Percentiles rank a stretch among this genome's conserved stretches.
Conservation (phyloP, 768 basidiomycete genomes). For the Suillus subaureus region DNA sequence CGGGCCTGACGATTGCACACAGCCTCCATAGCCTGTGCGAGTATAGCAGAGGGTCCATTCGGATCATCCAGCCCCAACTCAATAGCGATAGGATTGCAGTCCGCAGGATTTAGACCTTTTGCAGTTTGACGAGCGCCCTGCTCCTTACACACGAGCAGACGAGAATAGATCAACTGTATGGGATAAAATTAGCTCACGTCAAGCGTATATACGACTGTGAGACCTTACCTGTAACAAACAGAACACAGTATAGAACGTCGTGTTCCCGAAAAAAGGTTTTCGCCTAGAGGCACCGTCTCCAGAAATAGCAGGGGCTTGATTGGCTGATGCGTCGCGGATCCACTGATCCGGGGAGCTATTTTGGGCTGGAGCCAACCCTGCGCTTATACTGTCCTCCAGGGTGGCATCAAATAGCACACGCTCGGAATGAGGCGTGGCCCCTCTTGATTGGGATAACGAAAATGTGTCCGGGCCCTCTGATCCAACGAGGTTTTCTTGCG, state of each 20-base stretch:
- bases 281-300: slow-evolving; percentile 39
- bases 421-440: slow-evolving; percentile 12
- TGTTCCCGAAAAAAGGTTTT: slow-evolving; percentile 85
- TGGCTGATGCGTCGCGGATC: slow-evolving; percentile 53
- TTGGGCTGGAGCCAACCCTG: neutral
- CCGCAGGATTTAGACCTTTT: slow-evolving; percentile 63
- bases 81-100: slow-evolving; percentile 80
- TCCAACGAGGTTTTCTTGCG: slow-evolving; percentile 54
- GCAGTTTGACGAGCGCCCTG: slow-evolving; percentile 72
- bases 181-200: slow-evolving; percentile 11
- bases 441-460: slow-evolving; percentile 22
- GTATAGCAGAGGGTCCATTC: slow-evolving; percentile 67
- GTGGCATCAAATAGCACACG: slow-evolving; percentile 12
- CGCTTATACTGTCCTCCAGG: slow-evolving; percentile 1
- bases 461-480: slow-evolving; percentile 35
- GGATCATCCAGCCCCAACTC: slow-evolving; percentile 86
- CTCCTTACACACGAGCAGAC: slow-evolving; percentile 83
- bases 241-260: slow-evolving; percentile 88
- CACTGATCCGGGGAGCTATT: slow-evolving; percentile 50
- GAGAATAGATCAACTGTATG: slow-evolving; percentile 81
- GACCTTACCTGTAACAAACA: slow-evolving; percentile 78
- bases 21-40: slow-evolving; percentile 65
- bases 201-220: slow-evolving; percentile 8
- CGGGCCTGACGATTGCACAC: slow-evolving; percentile 46
- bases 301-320: slow-evolving; percentile 24